Evolutionary conservation across 495 filamentous ascomycete genomes (phyloP).

Genomic region (Penicillium odoratum): DNA sequence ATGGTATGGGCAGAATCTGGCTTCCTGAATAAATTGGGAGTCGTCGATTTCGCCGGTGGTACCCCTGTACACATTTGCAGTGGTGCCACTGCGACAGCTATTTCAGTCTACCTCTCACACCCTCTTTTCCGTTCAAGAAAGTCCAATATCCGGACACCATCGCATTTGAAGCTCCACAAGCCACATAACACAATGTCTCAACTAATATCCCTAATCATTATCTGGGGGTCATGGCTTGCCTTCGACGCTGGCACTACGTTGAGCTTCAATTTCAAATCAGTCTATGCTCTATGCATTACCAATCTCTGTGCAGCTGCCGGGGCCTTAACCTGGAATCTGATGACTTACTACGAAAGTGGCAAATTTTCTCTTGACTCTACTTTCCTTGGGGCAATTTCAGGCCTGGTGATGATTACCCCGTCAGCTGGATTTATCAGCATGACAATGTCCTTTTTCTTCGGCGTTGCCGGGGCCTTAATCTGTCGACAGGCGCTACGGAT

Average conservation of each 20-base stretch:
- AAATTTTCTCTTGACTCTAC: constrained; percentile 49
- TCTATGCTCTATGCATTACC: constrained; percentile 50
- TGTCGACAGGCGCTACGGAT: constrained; percentile 49
- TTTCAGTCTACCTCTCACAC: constrained; percentile 45
- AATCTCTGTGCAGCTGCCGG: constrained; percentile 49
- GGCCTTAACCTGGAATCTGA: constrained; percentile 46
- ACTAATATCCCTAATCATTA: constrained; percentile 51
- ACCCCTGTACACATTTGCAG: constrained; percentile 50
- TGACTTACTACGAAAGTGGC: constrained; percentile 47
- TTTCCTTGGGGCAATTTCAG: constrained; percentile 52
- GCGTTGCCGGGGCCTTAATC: constrained; percentile 40
- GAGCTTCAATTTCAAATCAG: constrained; percentile 42
- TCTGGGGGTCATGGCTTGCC: constrained; percentile 57
- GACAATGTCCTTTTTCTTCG: constrained; percentile 45
- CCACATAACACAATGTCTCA: constrained; percentile 50
- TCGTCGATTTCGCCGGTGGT: constrained; percentile 48
- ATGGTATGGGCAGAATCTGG: constrained; percentile 47
- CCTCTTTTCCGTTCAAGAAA: constrained; percentile 41
- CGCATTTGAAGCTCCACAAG: constrained; percentile 45
- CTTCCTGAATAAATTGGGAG: constrained; percentile 36
- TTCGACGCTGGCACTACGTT: constrained; percentile 56
- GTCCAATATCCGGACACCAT: constrained; percentile 35
- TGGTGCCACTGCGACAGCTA: constrained; percentile 43
- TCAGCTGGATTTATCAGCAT: constrained; percentile 47
- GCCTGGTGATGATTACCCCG: constrained; percentile 51